These are phyloP conservation scores for Phytophthora ohioensis DNA, from an alignment of 352 stramenopile genomes.

Conservation along the genomic window DNA sequence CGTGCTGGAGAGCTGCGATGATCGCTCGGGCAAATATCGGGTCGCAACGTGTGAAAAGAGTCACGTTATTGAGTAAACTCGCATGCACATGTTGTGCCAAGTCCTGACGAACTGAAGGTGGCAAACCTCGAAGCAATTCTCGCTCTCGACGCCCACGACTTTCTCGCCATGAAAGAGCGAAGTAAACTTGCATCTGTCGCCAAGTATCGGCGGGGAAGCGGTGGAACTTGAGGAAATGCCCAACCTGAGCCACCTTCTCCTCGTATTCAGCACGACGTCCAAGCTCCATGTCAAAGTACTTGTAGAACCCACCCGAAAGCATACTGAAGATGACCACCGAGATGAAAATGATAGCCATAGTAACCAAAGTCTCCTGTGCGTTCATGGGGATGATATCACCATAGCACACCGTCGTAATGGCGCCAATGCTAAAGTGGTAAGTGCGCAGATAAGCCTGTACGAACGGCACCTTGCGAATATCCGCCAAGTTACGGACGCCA, in stretches of 20 bases:
- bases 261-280: conserved; percentile 74
- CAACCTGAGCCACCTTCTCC: conserved; percentile 63
- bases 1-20: conserved; percentile 69
- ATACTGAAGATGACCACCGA: conserved; percentile 78
- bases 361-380: conserved; percentile 59
- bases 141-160: conserved; percentile 74
- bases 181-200: conserved; percentile 83
- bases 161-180: conserved; percentile 71
- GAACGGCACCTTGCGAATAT: conserved; percentile 50
- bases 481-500: conserved; percentile 32
- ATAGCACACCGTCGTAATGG: conserved; percentile 82
- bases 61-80: conserved; percentile 68
- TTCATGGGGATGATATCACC: conserved; percentile 77
- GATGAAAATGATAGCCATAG: conserved; percentile 69
- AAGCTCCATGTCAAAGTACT: conserved; percentile 77
- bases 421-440: conserved; percentile 76
- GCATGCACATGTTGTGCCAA: conserved; percentile 70
- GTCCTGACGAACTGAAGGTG: conserved; percentile 60
- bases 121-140: conserved; percentile 60
- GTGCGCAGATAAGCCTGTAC: conserved; percentile 55
- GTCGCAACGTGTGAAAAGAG: conserved; percentile 67
- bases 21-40: conserved; percentile 66
- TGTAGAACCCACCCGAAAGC: conserved; percentile 75
- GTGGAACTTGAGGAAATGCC: conserved; percentile 73
- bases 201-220: conserved; percentile 60